These are phyloP conservation scores for Rhizophora mangle DNA, from an alignment of 345 rosid genomes.

Conservation along the genomic window DNA sequence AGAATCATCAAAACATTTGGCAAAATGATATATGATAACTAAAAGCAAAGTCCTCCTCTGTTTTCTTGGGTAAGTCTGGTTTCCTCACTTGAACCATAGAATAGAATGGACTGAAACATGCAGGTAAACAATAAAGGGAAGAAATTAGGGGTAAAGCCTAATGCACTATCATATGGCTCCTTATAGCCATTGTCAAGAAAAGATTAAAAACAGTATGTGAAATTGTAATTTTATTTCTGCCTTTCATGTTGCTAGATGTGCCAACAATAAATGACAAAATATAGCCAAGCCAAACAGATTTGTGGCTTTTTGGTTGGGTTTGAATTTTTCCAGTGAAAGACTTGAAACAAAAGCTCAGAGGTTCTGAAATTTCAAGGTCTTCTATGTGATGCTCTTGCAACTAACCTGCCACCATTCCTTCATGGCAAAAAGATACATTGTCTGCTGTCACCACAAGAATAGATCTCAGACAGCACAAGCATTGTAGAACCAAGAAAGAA, in stretches of 20 bases:
- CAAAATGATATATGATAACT: too few relatives aligned
- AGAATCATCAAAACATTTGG: too few relatives aligned
- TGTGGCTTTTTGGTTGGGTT: background rate
- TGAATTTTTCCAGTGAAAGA: background rate
- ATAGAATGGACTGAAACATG: background rate
- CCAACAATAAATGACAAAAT: background rate
- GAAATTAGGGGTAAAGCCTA: background rate
- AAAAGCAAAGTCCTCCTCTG: too few relatives aligned
- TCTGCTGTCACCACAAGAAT: background rate
- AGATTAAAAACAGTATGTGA: background rate
- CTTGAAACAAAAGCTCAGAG: background rate
- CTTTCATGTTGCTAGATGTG: background rate
- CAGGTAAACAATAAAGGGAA: conserved; percentile 3
- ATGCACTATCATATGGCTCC: background rate
- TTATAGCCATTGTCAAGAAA: background rate
- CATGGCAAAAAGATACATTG: background rate
- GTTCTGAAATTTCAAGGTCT: background rate
- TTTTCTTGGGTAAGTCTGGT: background rate
- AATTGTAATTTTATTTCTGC: background rate
- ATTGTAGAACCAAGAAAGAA: background rate
- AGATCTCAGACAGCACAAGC: background rate
- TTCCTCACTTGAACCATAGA: background rate
- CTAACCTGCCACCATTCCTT: conserved; percentile 4
- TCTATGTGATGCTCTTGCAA: background rate
- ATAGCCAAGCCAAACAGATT: too few relatives aligned